Conservation (phyloP, 805 yeast species). For the Cyberlindnera samutprakarnensis region DNA sequence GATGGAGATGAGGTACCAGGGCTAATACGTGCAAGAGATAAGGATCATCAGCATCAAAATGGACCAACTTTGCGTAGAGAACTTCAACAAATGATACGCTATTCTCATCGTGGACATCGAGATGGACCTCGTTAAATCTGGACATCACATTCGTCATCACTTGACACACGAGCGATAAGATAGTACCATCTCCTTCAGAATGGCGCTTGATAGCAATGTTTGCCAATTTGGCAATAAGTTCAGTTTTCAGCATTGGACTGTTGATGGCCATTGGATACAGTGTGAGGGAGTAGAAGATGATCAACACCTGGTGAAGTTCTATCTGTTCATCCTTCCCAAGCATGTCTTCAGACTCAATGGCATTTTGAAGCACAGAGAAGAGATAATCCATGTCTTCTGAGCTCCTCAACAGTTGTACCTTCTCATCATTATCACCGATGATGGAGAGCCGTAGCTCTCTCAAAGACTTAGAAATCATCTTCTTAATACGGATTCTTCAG, state of each 20-base stretch:
- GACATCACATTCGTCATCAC: too few relatives aligned
- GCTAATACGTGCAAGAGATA: slow-evolving; percentile 10
- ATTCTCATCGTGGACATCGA: too few relatives aligned
- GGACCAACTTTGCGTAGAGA: not conserved
- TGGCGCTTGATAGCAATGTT: too few relatives aligned
- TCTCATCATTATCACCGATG: slow-evolving; percentile 20
- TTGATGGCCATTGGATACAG: too few relatives aligned
- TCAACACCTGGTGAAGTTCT: slow-evolving; percentile 11
- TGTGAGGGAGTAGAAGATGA: slow-evolving; percentile 19
- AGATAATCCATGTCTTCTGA: slow-evolving; percentile 3
- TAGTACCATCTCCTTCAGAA: too few relatives aligned
- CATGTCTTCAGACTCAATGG: too few relatives aligned
- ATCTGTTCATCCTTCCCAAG: slow-evolving; percentile 2
- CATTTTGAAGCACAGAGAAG: too few relatives aligned
- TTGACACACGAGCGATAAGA: too few relatives aligned
- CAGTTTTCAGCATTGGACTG: too few relatives aligned
- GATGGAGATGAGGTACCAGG: slow-evolving; percentile 18
- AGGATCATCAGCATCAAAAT: slow-evolving; percentile 2
- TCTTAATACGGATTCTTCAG: too few relatives aligned
- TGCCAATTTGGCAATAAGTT: too few relatives aligned
- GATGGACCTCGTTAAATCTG: too few relatives aligned
- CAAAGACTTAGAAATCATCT: slow-evolving; percentile 5
- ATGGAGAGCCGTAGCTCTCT: slow-evolving; percentile 13
- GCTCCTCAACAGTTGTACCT: slow-evolving; percentile 7
- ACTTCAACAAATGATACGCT: not conserved